Evolutionary conservation across 2,329 filamentous ascomycete genomes (phyloP).

Genomic region (Pseudogymnoascus sp.): DNA sequence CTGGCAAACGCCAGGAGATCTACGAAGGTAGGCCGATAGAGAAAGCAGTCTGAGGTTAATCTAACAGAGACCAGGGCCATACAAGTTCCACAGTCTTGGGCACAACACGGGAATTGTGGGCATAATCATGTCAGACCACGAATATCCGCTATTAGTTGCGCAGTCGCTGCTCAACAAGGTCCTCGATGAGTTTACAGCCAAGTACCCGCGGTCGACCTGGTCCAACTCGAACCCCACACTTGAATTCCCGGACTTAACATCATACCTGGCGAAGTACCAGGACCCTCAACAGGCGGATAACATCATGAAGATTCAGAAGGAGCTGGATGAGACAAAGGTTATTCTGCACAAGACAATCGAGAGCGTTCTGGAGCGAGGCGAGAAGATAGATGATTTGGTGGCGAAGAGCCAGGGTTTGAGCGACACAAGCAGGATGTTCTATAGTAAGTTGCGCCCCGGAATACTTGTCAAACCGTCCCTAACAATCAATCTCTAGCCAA

Average conservation of each 20-base stretch:
- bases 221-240: conserved; percentile 45
- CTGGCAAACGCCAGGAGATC: conserved; percentile 77
- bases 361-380: conserved; percentile 75
- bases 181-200: conserved; percentile 74
- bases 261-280: conserved; percentile 73
- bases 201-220: conserved; percentile 64
- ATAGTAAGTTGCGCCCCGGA: conserved; percentile 47
- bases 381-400: conserved; percentile 93
- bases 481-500: conserved; percentile 34
- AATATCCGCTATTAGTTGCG: conserved; percentile 69
- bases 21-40: conserved; percentile 53
- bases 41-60: neutral
- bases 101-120: conserved; percentile 66
- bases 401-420: conserved; percentile 88
- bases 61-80: conserved; percentile 36
- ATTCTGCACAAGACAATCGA: conserved; percentile 96
- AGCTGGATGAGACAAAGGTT: conserved; percentile 96
- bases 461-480: neutral
- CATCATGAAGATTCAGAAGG: conserved; percentile 91
- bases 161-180: conserved; percentile 82
- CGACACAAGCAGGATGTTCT: conserved; percentile 95
- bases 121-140: conserved; percentile 68
- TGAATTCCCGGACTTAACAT: conserved; percentile 64
- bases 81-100: conserved; percentile 71
- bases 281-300: conserved; percentile 83